Conservation (phyloP, 495 filamentous ascomycete genomes). For the Diplogelasinospora grovesii region DNA sequence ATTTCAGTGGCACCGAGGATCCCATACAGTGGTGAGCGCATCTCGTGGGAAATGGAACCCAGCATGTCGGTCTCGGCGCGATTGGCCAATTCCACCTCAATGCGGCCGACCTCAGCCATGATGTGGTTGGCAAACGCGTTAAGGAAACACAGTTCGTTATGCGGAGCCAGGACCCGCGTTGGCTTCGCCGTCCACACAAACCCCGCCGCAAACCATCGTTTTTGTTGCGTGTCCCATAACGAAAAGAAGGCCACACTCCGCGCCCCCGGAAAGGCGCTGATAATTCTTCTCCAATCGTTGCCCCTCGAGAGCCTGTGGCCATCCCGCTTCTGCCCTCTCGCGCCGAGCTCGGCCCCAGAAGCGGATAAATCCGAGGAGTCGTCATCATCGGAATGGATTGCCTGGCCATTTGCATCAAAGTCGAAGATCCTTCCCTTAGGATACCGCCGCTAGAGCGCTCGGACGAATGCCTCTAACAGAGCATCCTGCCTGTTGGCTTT, state of each 20-base stretch:
- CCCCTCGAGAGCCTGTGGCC: too few species aligned
- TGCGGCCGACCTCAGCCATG: constrained; percentile 52
- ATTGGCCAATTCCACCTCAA: constrained; percentile 36
- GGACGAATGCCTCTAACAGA: too few species aligned
- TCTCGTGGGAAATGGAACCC: constrained; percentile 68
- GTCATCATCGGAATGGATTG: too few species aligned
- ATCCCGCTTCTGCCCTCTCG: too few species aligned
- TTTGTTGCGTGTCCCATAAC: constrained; percentile 62
- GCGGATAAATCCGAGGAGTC: too few species aligned
- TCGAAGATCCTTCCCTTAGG: too few species aligned
- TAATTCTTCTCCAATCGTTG: too few species aligned
- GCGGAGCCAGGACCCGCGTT: constrained; percentile 38
- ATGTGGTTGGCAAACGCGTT: constrained; percentile 53
- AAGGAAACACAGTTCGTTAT: constrained; percentile 40
- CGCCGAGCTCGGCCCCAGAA: too few species aligned
- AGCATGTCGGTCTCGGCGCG: constrained; percentile 63
- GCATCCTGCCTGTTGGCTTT: too few species aligned
- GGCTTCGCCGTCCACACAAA: constrained; percentile 54
- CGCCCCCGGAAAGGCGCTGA: constrained; percentile 47
- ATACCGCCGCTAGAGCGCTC: too few species aligned
- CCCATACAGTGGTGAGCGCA: constrained; percentile 71
- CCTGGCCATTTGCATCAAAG: too few species aligned
- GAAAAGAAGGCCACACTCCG: constrained; percentile 52
- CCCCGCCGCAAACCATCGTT: constrained; percentile 62
- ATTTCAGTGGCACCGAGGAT: constrained; percentile 70